Conservation (phyloP, 805 yeast species). For the Diddensiella caesifluorescens region DNA sequence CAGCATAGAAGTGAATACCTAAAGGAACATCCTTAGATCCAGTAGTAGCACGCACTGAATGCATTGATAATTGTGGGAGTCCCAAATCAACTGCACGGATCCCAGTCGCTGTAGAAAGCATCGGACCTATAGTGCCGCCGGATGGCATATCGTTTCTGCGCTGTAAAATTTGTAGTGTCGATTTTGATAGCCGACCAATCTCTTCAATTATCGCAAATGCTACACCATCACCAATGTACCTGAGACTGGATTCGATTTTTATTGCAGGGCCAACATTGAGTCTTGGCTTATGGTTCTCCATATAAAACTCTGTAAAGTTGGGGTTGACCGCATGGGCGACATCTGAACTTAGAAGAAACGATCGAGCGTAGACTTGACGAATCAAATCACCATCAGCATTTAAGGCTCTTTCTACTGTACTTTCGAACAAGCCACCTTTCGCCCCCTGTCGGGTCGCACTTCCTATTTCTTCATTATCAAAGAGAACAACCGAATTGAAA, state of each 20-base stretch:
- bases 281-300: conserved; percentile 72
- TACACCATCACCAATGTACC: conserved; percentile 76
- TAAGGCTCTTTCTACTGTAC: conserved; percentile 47
- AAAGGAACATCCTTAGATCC: conserved; percentile 71
- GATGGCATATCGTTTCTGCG: conserved; percentile 79
- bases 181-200: conserved; percentile 59
- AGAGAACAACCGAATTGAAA: conserved; percentile 53
- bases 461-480: conserved; percentile 83
- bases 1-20: conserved; percentile 63
- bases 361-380: conserved; percentile 57
- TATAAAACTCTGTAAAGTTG: conserved; percentile 50
- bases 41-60: conserved; percentile 73
- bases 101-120: conserved; percentile 36
- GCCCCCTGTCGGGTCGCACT: conserved; percentile 79
- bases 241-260: conserved; percentile 71
- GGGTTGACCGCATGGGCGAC: conserved; percentile 82
- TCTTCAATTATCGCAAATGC: conserved; percentile 68
- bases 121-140: conserved; percentile 86
- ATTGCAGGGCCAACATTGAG: conserved; percentile 73
- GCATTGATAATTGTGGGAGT: conserved; percentile 81
- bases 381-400: conserved; percentile 31
- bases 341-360: conserved; percentile 77
- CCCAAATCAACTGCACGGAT: conserved; percentile 67
- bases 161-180: conserved; percentile 71
- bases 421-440: conserved; percentile 66